These are phyloP conservation scores for Colletotrichum destructivum DNA, from an alignment of 2,329 filamentous ascomycete species.

Conservation along the genomic window DNA sequence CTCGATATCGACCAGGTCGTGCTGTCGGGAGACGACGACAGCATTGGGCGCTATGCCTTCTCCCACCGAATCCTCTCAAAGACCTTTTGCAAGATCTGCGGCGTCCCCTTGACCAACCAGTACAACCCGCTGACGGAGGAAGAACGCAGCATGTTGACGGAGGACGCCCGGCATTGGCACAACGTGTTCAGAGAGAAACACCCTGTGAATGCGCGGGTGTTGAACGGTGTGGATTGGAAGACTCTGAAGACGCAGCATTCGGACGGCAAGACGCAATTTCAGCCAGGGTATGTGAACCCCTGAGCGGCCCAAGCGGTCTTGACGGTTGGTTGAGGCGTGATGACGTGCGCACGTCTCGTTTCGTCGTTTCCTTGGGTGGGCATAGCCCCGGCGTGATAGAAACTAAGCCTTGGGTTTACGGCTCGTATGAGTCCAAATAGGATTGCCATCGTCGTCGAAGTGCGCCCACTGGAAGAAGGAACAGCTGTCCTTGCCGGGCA, in stretches of 20 bases:
- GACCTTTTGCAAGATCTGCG: slow-evolving; percentile 65
- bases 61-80: slow-evolving; percentile 52
- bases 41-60: slow-evolving; percentile 58
- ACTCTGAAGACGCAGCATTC: slow-evolving; percentile 45
- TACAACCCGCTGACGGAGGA: slow-evolving; percentile 51
- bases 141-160: slow-evolving; percentile 52
- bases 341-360: background rate
- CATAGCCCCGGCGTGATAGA: background rate
- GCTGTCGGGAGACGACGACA: slow-evolving; percentile 56
- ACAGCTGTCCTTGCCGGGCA: slow-evolving; percentile 79
- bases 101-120: slow-evolving; percentile 58
- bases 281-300: slow-evolving; percentile 58
- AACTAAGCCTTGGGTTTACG: slow-evolving; percentile 12
- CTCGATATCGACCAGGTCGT: slow-evolving; percentile 56
- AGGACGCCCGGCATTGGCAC: slow-evolving; percentile 45
- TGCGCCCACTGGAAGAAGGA: slow-evolving; percentile 88
- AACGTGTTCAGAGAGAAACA: slow-evolving; percentile 35
- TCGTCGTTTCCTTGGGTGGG: background rate
- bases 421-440: slow-evolving; percentile 66
- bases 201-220: slow-evolving; percentile 57
- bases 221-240: slow-evolving; percentile 56
- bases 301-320: slow-evolving; percentile 44
- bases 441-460: slow-evolving; percentile 89
- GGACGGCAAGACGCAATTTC: slow-evolving; percentile 49
- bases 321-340: background rate